These are phyloP conservation scores for Tricladium varicosporioides DNA, from an alignment of 2,329 filamentous ascomycete species.

Conservation along the genomic window DNA sequence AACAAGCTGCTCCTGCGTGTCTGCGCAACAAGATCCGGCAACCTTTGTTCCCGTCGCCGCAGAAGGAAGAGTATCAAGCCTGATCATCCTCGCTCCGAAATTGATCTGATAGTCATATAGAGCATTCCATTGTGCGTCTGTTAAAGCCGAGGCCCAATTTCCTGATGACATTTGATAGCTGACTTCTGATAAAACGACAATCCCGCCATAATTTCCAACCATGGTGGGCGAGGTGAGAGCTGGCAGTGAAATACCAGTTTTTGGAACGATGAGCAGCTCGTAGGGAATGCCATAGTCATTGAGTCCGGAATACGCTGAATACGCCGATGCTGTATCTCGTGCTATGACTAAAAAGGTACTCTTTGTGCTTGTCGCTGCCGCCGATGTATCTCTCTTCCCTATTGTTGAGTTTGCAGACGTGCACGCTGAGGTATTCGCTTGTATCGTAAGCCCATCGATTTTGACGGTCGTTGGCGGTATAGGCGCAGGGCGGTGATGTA, in stretches of 20 bases:
- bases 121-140: conserved; percentile 52
- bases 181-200: conserved; percentile 40
- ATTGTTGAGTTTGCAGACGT: background rate
- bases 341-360: conserved; percentile 56
- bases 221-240: background rate
- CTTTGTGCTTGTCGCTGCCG: conserved; percentile 2
- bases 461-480: background rate
- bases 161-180: conserved; percentile 45
- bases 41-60: conserved; percentile 43
- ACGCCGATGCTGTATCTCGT: conserved; percentile 47
- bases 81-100: conserved; percentile 59
- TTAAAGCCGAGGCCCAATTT: conserved; percentile 38
- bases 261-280: conserved; percentile 51
- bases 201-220: conserved; percentile 27
- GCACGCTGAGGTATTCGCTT: conserved; percentile 2
- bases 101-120: conserved; percentile 56
- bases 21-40: conserved; percentile 43
- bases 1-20: conserved; percentile 48
- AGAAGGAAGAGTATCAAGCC: conserved; percentile 55
- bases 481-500: background rate
- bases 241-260: conserved; percentile 44
- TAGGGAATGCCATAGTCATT: conserved; percentile 61
- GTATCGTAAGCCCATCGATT: background rate
- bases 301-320: conserved; percentile 50
- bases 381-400: background rate